A percentile compares a stretch with the other conserved stretches of the same genome.
These are phyloP conservation scores for Penicillium manginii DNA, from an alignment of 495 filamentous ascomycete species.

Conservation along the genomic window DNA sequence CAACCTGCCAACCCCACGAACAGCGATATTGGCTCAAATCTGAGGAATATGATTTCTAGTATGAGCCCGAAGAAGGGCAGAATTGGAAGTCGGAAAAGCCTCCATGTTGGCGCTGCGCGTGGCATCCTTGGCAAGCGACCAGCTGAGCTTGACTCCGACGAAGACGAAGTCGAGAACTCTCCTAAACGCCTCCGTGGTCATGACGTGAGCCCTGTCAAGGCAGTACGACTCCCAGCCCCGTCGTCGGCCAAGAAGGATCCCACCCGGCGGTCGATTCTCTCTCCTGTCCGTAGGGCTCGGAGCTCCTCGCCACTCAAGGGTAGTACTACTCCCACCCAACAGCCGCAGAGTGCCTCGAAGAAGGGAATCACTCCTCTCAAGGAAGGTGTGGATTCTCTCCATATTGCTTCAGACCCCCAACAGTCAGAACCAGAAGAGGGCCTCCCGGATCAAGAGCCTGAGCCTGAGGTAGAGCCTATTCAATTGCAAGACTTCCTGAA, in stretches of 20 bases:
- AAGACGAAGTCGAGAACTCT: slow-evolving; percentile 62
- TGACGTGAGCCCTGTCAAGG: slow-evolving; percentile 78
- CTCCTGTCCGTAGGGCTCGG: slow-evolving; percentile 42
- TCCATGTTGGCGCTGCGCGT: slow-evolving; percentile 74
- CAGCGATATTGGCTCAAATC: slow-evolving; percentile 61
- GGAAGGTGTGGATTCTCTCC: slow-evolving; percentile 26
- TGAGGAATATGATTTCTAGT: slow-evolving; percentile 78
- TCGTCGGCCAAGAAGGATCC: slow-evolving; percentile 68
- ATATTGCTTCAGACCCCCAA: slow-evolving; percentile 29
- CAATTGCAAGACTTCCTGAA: slow-evolving; percentile 91
- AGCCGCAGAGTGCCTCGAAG: slow-evolving; percentile 19
- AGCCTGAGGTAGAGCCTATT: slow-evolving; percentile 65
- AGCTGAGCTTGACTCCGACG: slow-evolving; percentile 70
- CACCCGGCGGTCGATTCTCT: slow-evolving; percentile 58
- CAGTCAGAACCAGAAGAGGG: slow-evolving; percentile 25
- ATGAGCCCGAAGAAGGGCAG: slow-evolving; percentile 76
- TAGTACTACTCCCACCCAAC: slow-evolving; percentile 42
- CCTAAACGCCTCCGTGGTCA: slow-evolving; percentile 72
- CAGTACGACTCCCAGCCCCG: slow-evolving; percentile 61
- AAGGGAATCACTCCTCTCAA: slow-evolving; percentile 31
- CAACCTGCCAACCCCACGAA: slow-evolving; percentile 56
- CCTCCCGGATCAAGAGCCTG: slow-evolving; percentile 21
- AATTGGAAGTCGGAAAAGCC: slow-evolving; percentile 71
- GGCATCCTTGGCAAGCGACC: slow-evolving; percentile 78
- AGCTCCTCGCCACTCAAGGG: slow-evolving; percentile 38